Evolutionary conservation across 2,329 filamentous ascomycete species (phyloP), one percentile per base, ranked within the genome.

Genomic region (Knufia fluminis): DNA sequence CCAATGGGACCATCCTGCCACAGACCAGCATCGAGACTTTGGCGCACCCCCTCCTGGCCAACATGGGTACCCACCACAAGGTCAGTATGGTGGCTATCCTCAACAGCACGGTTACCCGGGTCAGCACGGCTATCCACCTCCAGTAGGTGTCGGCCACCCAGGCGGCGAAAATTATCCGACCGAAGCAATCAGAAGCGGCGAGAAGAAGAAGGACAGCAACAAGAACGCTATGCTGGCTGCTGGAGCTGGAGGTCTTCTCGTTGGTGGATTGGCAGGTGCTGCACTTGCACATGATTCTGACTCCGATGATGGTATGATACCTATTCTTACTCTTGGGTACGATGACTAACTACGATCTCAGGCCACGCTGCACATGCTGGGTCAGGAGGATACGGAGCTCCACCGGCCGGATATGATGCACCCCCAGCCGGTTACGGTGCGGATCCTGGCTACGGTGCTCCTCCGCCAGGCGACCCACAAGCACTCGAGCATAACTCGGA

Each of bases 1-100:
- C 1, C 69, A 73, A 53, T 75, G 71, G 71, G 70, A 74, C 19
- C 63, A 64, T 35, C 71, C 71, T 3, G 55, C 62, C 23, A 26
- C 32, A 6, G 44, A 46, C 26, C 31, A 22, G 9, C 31, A 31
- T 38, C 44, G 44, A 46, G 24, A 4, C 3, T 47, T 32, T 36
- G 53, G 51, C 22, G 40, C 41, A 7, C 53, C 51, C 24, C 49
- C 50, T 6, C 32, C 54, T 3, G 43, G 44, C n/a, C 50, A 24
- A 2, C 16, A 28, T 31, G 39, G 38, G 24, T 35, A 46, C 19
- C n/a, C 45, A 16, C 48, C 43, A 20, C 49, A 55, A 24, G 49
- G 50, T 36, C 46, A 52, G n/a, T 42, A 50, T 50, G 49, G n/a
- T n/a, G n/a, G n/a, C n/a, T n/a, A n/a, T n/a, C n/a, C n/a, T n/a